phyloP scores from a whole-genome alignment of 495 filamentous ascomycete species.

The Aspergillus asperescens region DNA sequence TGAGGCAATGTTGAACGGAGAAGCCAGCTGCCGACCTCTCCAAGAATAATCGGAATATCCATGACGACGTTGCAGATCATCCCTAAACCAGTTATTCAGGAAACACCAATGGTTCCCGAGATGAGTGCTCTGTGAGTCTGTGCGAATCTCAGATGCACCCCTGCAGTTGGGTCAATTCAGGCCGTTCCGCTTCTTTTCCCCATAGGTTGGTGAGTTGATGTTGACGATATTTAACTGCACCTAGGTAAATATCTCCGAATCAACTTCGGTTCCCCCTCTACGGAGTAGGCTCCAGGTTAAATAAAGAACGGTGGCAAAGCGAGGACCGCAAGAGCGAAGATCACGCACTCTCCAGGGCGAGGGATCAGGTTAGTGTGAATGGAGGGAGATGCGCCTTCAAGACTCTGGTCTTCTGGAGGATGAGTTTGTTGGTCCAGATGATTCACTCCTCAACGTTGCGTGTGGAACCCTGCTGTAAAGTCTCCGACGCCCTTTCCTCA shows the following conservation, averaged over 20 bases:
- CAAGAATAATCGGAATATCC: background rate
- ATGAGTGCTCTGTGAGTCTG: background rate
- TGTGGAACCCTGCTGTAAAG: conserved; percentile 32
- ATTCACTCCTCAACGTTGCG: background rate
- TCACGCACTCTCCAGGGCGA: background rate
- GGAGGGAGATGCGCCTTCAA: background rate
- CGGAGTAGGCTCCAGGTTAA: no score
- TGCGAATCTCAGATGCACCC: conserved; percentile 7
- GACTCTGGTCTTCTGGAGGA: background rate
- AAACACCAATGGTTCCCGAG: background rate
- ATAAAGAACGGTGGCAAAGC: background rate
- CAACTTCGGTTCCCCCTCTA: background rate
- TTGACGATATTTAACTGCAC: background rate
- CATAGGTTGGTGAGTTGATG: background rate
- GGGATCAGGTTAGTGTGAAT: background rate
- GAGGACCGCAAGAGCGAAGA: background rate
- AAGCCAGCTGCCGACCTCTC: background rate
- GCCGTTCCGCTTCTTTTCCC: background rate
- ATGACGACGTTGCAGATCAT: background rate
- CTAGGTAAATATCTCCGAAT: background rate
- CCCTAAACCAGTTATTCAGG: background rate
- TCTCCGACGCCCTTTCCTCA: conserved; percentile 32
- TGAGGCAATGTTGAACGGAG: background rate
- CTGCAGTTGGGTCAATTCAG: background rate
- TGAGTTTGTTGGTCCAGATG: conserved; percentile 12